Base-by-base conservation (phyloP, 768 basidiomycete genomes). In the Mycena filopes region DNA sequence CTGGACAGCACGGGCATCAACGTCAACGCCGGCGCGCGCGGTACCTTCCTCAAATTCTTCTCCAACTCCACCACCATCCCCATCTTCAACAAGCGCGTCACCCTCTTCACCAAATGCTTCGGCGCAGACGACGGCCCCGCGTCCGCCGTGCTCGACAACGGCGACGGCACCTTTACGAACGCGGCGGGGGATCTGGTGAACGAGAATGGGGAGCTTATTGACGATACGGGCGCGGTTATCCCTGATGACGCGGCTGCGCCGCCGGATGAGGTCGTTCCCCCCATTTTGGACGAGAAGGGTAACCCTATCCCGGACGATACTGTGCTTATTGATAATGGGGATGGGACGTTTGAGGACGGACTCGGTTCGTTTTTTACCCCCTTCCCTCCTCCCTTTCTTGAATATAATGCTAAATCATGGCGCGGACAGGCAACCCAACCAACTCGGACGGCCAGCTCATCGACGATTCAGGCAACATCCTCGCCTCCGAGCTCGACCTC, bases 401-500 rank as follows among this genome's bases (percentile, higher is more conserved):
- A n/a, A n/a, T n/a, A n/a, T n/a, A n/a, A n/a, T n/a, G n/a, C n/a
- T n/a, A n/a, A n/a, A n/a, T n/a, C n/a, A n/a, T n/a, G n/a, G 55
- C 55, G 20, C 31, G 18, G 7, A 23, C 29, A 56, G 55, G 55
- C 55, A 56, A 56, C 55, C 55, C 55, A 23, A 43, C 55, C 26
- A 56, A 43, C 42, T 16, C 41, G 3, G 55, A 56, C 55, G 55
- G 55, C 16, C 55, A 56, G n/a, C 55, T 56, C 55, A n/a, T 56
- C 55, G 55, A 56, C 55, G 55, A 56, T 42, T 33, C 43, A 42
- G 55, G 55, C 55, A 56, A 56, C 55, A 25, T 56, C 25, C 55
- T 56, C 41, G 55, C 41, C 4, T 43, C 41, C 42, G 55, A 56
- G 55, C 26, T 25, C 21, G 55, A 56, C 55, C 20, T 56, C 41